Base-by-base conservation (phyloP, 768 basidiomycete genomes). In the Lentinula sp. region DNA sequence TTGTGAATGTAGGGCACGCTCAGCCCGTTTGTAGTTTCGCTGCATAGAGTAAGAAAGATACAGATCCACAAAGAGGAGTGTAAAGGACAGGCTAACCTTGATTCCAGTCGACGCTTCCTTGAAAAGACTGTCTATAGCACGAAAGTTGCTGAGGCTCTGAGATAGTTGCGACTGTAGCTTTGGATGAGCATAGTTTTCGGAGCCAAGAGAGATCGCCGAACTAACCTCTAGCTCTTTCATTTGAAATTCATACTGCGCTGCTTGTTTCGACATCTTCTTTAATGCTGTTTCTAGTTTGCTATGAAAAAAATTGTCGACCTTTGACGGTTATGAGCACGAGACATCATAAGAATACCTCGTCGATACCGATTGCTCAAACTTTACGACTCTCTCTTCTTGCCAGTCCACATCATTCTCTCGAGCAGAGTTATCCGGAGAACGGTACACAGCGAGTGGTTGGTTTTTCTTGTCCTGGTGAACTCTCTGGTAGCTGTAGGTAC, bases 111-210 rank as follows among this genome's bases (percentile, higher is more conserved):
- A 80, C 4, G 87, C 82, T 57, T 88, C 88, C 63, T 84, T 84
- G 37, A 91, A 77, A 28, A 84, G 79, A 62, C 81, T 80, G 64
- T 91, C 87, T 63, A 91, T 85, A 16, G 86, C 85, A 58, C 87
- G 77, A 59, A 89, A 90, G 68, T 91, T 91, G 66, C 85, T 85
- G 59, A 91, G 74, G 68, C 85, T 82, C 65, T 89, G 85, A 43
- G 85, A 80, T 23, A 92, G 79, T 68, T 81, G 84, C 56, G 78
- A 78, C 89, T 91, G 66, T 1, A 54, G 51, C 32, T 31, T 37
- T 59, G 37, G 46, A 32, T 62, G 52, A 63, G 46, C 40, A 57
- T 57, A 42, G 21, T 45, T 32, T 4, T 35, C n/a, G 39, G 28
- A 39, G 8, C 40, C 21, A 35, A 56, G 32, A 37, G 40, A 37